Evolutionary conservation across 169 alveolate genomes (phyloP).

Genomic region (Eimeria praecox): DNA sequence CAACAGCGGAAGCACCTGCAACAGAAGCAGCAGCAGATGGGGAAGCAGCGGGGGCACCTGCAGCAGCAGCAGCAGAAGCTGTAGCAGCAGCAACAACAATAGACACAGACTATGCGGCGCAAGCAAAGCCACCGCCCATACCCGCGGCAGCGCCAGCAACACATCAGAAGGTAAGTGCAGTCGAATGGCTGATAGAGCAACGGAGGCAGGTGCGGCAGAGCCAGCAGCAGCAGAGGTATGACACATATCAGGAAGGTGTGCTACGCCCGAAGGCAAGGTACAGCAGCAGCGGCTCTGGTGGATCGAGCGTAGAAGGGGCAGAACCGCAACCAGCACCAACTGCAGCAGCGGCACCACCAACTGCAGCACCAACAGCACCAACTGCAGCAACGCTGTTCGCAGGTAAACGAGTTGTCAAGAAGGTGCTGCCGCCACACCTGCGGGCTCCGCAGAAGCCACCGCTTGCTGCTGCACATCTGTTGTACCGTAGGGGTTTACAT

Average conservation of each 20-base stretch:
- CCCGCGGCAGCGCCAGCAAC: not conserved
- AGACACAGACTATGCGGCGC: not conserved
- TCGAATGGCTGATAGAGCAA: not conserved
- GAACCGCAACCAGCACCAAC: not conserved
- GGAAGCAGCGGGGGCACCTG: not conserved
- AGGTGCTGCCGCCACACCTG: not conserved
- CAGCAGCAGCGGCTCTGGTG: not conserved
- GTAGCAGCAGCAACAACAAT: not conserved
- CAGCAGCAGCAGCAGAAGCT: not conserved
- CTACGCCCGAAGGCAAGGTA: not conserved
- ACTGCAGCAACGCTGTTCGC: not conserved
- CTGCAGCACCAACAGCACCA: not conserved
- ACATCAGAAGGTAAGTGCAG: not conserved
- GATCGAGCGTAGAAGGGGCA: not conserved
- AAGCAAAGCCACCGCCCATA: not conserved
- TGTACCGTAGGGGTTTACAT: not conserved
- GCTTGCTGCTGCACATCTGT: not conserved
- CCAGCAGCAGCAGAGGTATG: constrained; percentile 3
- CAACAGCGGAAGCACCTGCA: not conserved
- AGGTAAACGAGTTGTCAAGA: not conserved
- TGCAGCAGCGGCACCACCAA: not conserved
- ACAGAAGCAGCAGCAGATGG: not conserved
- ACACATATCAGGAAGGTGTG: not conserved
- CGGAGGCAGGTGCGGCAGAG: not conserved
- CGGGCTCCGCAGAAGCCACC: not conserved